Conservation (phyloP, 768 basidiomycete genomes). For the Flagelloscypha sp. region DNA sequence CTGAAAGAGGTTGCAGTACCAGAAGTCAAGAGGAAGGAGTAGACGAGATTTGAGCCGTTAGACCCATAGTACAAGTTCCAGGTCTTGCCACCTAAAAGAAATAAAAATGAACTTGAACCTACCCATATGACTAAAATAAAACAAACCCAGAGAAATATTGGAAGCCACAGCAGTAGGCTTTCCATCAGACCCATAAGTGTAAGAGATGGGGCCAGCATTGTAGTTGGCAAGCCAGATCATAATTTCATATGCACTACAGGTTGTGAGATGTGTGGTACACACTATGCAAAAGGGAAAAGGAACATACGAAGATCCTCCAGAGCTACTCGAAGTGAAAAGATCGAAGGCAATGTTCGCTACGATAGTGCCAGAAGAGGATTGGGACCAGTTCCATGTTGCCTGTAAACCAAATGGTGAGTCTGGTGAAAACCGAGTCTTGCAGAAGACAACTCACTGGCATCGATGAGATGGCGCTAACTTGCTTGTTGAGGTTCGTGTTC, state of each 20-base stretch:
- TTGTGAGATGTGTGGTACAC: no score
- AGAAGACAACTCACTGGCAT: conserved; percentile 39
- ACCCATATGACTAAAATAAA: no score
- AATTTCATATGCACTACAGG: conserved; percentile 40
- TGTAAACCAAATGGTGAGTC: conserved; percentile 16
- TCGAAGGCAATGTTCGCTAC: conserved; percentile 56
- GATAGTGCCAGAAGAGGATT: conserved; percentile 29
- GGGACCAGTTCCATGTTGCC: conserved; percentile 53
- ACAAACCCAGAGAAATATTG: conserved; percentile 34
- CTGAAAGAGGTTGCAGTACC: conserved; percentile 39
- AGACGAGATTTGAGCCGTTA: conserved; percentile 47
- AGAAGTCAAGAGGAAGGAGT: conserved; percentile 35
- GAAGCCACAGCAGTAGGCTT: conserved; percentile 37
- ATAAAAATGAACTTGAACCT: no score
- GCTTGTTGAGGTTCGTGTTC: conserved; percentile 41
- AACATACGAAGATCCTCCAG: conserved; percentile 44
- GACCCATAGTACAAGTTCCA: conserved; percentile 48
- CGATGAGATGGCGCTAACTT: conserved; percentile 41
- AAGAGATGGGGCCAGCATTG: conserved; percentile 52
- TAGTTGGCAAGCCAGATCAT: conserved; percentile 62
- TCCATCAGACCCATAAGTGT: conserved; percentile 36
- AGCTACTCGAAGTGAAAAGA: conserved; percentile 46
- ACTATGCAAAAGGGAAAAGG: no score
- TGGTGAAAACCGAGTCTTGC: not conserved
- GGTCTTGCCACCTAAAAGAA: conserved; percentile 14